A percentile compares a stretch with the other conserved stretches of the same genome.
Conservation (phyloP, 148 eudicot species). For the Cornus suecica region DNA sequence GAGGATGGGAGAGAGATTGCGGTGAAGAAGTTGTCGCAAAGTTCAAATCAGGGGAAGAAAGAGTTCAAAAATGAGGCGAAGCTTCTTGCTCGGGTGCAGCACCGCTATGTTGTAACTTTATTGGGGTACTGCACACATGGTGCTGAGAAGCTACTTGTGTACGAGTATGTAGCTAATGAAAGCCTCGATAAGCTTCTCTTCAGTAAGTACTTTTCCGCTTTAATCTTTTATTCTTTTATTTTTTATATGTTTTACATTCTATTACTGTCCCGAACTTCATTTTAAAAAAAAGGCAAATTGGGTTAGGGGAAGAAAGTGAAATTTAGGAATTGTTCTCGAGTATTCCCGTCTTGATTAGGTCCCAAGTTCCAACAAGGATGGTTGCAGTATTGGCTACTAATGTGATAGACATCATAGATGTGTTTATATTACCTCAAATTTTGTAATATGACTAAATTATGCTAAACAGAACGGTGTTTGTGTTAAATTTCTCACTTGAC, state of each 20-base stretch:
- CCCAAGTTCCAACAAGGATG: not conserved
- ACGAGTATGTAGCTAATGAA: conserved; percentile 77
- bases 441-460: too few species aligned
- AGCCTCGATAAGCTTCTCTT: conserved; percentile 92
- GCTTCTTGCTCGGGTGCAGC: conserved; percentile 80
- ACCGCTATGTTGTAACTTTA: conserved; percentile 86
- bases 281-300: not conserved
- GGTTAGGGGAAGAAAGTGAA: too few species aligned
- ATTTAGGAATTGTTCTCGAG: not conserved
- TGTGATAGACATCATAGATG: too few species aligned
- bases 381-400: too few species aligned
- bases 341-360: not conserved
- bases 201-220: conserved; percentile 54
- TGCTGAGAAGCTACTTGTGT: conserved; percentile 78
- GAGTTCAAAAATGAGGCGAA: conserved; percentile 92
- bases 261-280: not conserved
- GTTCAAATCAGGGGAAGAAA: conserved; percentile 72
- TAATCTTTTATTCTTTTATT: too few species aligned
- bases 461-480: too few species aligned
- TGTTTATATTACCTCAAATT: too few species aligned
- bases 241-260: not conserved
- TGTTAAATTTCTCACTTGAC: too few species aligned
- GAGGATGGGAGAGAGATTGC: conserved; percentile 85
- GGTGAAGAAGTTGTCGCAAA: conserved; percentile 71
- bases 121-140: conserved; percentile 79